These are phyloP conservation scores for Phaffia australis DNA, from an alignment of 768 basidiomycete species.

Conservation along the genomic window DNA sequence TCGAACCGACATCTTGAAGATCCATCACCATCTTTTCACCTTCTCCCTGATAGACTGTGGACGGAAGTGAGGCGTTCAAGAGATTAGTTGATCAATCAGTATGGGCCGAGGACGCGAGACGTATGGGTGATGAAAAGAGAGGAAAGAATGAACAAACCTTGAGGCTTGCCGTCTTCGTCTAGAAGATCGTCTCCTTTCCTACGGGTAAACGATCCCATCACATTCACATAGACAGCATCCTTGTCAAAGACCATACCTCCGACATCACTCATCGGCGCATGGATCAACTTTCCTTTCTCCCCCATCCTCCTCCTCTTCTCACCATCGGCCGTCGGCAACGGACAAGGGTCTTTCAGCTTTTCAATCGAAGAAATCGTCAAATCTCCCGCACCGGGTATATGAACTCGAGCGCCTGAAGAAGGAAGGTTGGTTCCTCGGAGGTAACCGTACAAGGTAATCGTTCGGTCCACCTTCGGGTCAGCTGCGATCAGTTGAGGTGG, in stretches of 20 bases:
- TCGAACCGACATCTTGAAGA: constrained; percentile 71
- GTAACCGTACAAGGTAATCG: constrained; percentile 86
- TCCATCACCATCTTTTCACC: constrained; percentile 98
- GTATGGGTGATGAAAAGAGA: not conserved
- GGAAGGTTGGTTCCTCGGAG: constrained; percentile 56
- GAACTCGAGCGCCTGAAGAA: constrained; percentile 50
- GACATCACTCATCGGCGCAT: constrained; percentile 98
- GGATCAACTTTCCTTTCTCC: constrained; percentile 87
- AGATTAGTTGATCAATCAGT: not conserved
- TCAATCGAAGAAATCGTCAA: constrained; percentile 62
- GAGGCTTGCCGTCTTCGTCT: constrained; percentile 48
- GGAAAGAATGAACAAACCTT: constrained; percentile 1
- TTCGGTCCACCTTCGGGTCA: constrained; percentile 80
- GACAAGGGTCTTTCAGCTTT: constrained; percentile 84
- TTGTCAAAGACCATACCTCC: constrained; percentile 96
- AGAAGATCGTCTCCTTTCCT: constrained; percentile 40
- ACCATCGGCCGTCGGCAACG: constrained; percentile 76
- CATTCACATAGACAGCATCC: constrained; percentile 95
- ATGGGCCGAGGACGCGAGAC: not conserved
- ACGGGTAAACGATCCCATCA: constrained; percentile 83
- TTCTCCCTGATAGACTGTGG: constrained; percentile 67
- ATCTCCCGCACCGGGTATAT: constrained; percentile 92
- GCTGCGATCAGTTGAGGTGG: constrained; percentile 68
- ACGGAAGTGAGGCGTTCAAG: constrained; percentile 12
- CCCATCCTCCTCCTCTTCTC: constrained; percentile 82